A percentile compares a stretch with the other conserved stretches of the same genome.
These are phyloP conservation scores for Pilaira anomala DNA, from an alignment of 192 early-diverging fungal genomes.

Conservation along the genomic window DNA sequence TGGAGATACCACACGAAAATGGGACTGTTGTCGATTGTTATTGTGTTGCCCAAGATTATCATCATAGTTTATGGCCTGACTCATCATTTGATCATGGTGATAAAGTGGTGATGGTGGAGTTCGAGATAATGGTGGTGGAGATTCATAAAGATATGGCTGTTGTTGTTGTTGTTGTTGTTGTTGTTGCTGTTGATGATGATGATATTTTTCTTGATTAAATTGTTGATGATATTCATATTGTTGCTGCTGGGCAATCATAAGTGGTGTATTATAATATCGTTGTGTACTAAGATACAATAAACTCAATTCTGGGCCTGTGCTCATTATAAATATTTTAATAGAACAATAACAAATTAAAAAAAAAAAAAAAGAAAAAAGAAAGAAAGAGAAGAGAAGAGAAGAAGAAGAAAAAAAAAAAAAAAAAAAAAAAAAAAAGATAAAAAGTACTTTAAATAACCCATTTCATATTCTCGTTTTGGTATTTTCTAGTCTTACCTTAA, in stretches of 20 bases:
- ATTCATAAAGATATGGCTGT: background rate
- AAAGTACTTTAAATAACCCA: slow-evolving; percentile 12
- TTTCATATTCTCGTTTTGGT: background rate
- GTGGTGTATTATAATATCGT: background rate
- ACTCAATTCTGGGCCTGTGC: slow-evolving; percentile 13
- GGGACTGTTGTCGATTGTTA: too few species aligned
- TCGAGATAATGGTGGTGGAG: background rate
- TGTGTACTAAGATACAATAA: background rate
- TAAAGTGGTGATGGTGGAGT: background rate
- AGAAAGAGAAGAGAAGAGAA: slow-evolving; percentile 7
- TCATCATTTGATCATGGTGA: background rate
- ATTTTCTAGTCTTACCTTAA: background rate
- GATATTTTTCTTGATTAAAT: too few species aligned
- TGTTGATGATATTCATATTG: too few species aligned
- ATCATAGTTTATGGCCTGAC: background rate
- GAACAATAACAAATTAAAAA: too few species aligned
- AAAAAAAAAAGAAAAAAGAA: slow-evolving; percentile 7
- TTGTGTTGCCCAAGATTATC: background rate
- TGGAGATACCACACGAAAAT: background rate
- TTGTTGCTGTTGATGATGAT: too few species aligned
- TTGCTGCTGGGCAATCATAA: too few species aligned
- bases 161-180: too few species aligned
- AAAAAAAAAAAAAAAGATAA: slow-evolving; percentile 6
- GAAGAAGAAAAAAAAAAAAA: background rate
- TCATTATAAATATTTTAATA: slow-evolving; percentile 4